A percentile compares a stretch with the other conserved stretches of the same genome.
phyloP scores from a whole-genome alignment of 331 rosid genomes.

The Malus hybrid region DNA sequence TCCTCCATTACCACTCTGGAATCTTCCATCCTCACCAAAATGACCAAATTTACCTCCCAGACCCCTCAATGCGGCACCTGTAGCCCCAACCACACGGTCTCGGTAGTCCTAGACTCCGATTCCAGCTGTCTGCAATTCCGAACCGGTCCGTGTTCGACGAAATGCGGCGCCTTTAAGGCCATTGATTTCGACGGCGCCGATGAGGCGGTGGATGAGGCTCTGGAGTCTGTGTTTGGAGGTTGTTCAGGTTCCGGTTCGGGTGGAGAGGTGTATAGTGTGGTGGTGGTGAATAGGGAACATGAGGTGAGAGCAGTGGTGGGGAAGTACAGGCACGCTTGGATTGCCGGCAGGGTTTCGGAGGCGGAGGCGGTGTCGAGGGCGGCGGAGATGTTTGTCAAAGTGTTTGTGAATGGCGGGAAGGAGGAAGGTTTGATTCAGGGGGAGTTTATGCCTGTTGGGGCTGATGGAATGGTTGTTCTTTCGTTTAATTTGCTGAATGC shows the following conservation, averaged over 20 bases:
- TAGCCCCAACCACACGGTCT: slow-evolving; percentile 28
- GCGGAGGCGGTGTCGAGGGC: slow-evolving; percentile 44
- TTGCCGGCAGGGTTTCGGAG: slow-evolving; percentile 44
- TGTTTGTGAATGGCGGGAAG: slow-evolving; percentile 82
- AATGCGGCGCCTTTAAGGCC: slow-evolving; percentile 22
- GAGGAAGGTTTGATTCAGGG: slow-evolving; percentile 64
- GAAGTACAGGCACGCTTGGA: slow-evolving; percentile 82
- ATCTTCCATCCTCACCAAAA: slow-evolving; percentile 27
- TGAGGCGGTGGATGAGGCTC: slow-evolving; percentile 47
- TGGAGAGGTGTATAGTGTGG: slow-evolving; percentile 47
- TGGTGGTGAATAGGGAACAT: slow-evolving; percentile 55
- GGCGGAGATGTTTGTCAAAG: slow-evolving; percentile 65
- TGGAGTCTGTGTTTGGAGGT: slow-evolving; percentile 33
- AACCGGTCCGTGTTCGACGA: slow-evolving; percentile 19
- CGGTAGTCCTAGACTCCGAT: slow-evolving; percentile 36
- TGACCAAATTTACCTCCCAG: slow-evolving; percentile 31
- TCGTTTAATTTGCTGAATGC: slow-evolving; percentile 93
- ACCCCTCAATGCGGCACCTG: slow-evolving; percentile 53
- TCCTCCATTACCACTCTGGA: slow-evolving; percentile 23
- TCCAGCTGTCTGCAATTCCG: slow-evolving; percentile 21
- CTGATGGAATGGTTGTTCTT: slow-evolving; percentile 86
- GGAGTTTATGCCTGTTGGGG: slow-evolving; percentile 95
- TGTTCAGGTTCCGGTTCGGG: slow-evolving; percentile 27
- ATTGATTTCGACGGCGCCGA: slow-evolving; percentile 36
- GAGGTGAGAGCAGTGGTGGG: slow-evolving; percentile 62